Base-by-base conservation (phyloP, 768 basidiomycete genomes). In the Mrakia gelida region DNA sequence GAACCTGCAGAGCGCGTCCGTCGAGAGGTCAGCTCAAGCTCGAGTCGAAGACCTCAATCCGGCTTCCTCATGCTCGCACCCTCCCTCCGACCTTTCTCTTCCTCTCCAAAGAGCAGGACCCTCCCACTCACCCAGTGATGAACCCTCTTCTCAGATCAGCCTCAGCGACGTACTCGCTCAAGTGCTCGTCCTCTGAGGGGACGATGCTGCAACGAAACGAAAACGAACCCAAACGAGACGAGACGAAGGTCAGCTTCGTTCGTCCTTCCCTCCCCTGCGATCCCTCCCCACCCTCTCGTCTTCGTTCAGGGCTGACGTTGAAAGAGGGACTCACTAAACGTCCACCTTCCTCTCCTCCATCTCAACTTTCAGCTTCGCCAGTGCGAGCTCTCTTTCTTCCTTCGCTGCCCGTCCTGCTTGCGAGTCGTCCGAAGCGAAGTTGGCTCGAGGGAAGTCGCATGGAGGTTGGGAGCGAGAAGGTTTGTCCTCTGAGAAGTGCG, bases 131-230 rank as follows among this genome's bases (percentile, higher is more conserved):
- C 73, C 78, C 78, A 41, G 78, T 75, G 26, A 79, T 63, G 52
- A 79, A 79, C 59, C 28, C 61, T n/a, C 75, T 67, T 28, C 78
- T 21, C 16, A 34, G 26, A 34, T 79, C 78, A 8, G 74, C 61
- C 10, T 68, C 59, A 1, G 78, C 67, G 18, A 71, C 54, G 28
- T 71, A 71, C 68, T 79, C 78, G n/a, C 68, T 71, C 13, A 79
- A 70, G 32, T 79, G 78, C 59, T 79, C 75, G 59, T 79, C 78
- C 30, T 79, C 78, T 10, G 74, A 75, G 6, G 78, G 75, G 9
- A 79, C 70, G 45, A 79, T 45, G 54, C 78, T 79, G 54, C 16
- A 26, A 45, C 2, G 2, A 21, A 71, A 26, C 1, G 18, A 15
- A n/a, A n/a, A 59, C 59, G 59, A 59, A 9, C 26, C 13, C 21